Evolutionary conservation across 2,329 filamentous ascomycete genomes (phyloP), one percentile per base, ranked within the genome.

Genomic region (Trichoderma sp.): DNA sequence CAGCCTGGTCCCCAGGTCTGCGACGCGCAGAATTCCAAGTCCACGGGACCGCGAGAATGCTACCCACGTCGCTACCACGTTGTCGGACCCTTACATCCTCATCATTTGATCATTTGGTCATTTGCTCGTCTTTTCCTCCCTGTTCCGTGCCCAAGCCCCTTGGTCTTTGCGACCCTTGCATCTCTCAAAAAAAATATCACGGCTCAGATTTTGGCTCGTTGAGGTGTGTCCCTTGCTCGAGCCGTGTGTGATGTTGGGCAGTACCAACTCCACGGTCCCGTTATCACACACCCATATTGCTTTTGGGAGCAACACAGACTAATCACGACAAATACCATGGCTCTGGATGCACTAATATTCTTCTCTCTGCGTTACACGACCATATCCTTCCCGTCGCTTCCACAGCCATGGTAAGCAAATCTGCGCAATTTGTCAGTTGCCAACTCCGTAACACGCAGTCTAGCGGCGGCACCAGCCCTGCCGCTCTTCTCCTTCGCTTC

Each of bases 351-450:
- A 24, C 56, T 65, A 65, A 4, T 11, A 24, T n/a, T 38, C 24
- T 50, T 21, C 64, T 33, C 50, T 24, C 31, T 56, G 27, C 21
- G 21, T 53, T 33, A 12, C n/a, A 18, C 12, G 6, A 53, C 27
- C 29, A 33, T 16, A 24, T 45, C 38, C n/a, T 33, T 72, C 27
- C 68, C 71, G 62, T 68, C 64, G 64, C 64, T 68, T 31, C 72
- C 72, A 75, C 16, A n/a, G 53, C 64, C 53, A 35, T 31, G 72
- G 72, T 63, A 63, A 75, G 72, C 72, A 68, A 56, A 29, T 41
- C 35, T 41, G 35, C 53, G 33, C 64, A 62, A 68, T 75, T 64
- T 73, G 29, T 65, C 69, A 64, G 27, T 21, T 21, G 8, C 38
- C 6, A 12, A 24, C 38, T 56, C 41, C 21, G 60, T 27, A 7